Evolutionary conservation across 2,329 filamentous ascomycete genomes (phyloP), one percentile per base, ranked within the genome.

Genomic region (Fusarium secorum): DNA sequence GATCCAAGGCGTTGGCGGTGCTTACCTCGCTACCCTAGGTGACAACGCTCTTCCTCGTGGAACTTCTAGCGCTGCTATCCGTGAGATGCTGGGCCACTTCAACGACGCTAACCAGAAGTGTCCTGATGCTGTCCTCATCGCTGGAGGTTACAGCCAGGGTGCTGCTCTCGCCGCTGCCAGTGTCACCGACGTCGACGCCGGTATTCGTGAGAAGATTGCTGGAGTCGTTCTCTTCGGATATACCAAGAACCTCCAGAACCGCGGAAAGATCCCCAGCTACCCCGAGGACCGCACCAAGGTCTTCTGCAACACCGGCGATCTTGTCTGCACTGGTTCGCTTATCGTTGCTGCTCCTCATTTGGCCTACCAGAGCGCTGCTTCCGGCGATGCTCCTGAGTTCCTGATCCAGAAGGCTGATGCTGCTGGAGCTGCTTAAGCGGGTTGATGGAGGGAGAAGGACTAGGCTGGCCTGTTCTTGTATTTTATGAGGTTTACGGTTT

Each of bases 1-100:
- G 80, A 79, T 84, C 26, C 84, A 85, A 68, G 84, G 84, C 18
- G 82, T 86, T 18, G 80, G 80, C 10, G 77, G 77, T 28, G 67
- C 77, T 4, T 86, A 86, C 74, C 74, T 60, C 3, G 83, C 82
- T 0, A 68, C 68, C 3, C 44, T 84, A 0, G 59, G 71, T 2
- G 75, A 78, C 28, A 85, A 85, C 66, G 75, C 78, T 41, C 76
- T 82, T 2, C 79, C 81, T 6, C 67, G 75, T 4, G 82, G 83
- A 41, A 83, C 83, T 2, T 76, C 77, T 38, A 45, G 46, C 8
- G 77, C 64, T 9, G 81, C 82, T 35, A 85, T 86, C 61, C 59
- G 76, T 3, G 83, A 83, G 58, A 83, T 81, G 36, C 79, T 78
- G 28, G 74, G 77, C 8, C 79, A 84, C 36, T 82, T 85, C 72